Conservation (phyloP, 73 alveolate species). For the Stentor coeruleus region DNA sequence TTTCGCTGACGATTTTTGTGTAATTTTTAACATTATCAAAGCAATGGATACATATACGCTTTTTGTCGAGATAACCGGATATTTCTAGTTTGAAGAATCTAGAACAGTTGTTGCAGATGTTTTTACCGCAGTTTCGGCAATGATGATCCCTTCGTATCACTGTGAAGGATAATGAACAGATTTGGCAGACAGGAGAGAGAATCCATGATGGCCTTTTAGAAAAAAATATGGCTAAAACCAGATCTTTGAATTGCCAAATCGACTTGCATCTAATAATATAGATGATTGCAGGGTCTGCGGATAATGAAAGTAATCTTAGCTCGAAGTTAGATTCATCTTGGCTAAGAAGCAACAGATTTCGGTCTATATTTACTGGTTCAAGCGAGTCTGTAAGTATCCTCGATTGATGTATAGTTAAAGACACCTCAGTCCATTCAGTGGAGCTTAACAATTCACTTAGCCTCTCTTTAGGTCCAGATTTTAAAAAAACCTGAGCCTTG, state of each 20-base stretch:
- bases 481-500: not conserved
- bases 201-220: not conserved
- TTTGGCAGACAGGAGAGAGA: not conserved
- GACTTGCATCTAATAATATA: not conserved
- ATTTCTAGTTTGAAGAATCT: not conserved
- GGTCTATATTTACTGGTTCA: not conserved
- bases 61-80: not conserved
- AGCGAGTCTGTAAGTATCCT: no score
- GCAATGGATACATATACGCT: not conserved
- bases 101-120: not conserved
- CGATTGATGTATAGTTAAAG: no score
- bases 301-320: not conserved
- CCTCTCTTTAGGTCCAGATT: no score
- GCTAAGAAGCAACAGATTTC: not conserved
- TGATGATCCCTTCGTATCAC: not conserved
- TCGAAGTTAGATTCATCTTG: not conserved
- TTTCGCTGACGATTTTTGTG: not conserved
- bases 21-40: not conserved
- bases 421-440: no score
- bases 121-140: not conserved
- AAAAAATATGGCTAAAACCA: not conserved
- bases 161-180: not conserved
- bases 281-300: no score
- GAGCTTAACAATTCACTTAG: no score
- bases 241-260: not conserved